phyloP scores from a whole-genome alignment of 179 eudicot genomes.

The Sideroxylon spinosum region DNA sequence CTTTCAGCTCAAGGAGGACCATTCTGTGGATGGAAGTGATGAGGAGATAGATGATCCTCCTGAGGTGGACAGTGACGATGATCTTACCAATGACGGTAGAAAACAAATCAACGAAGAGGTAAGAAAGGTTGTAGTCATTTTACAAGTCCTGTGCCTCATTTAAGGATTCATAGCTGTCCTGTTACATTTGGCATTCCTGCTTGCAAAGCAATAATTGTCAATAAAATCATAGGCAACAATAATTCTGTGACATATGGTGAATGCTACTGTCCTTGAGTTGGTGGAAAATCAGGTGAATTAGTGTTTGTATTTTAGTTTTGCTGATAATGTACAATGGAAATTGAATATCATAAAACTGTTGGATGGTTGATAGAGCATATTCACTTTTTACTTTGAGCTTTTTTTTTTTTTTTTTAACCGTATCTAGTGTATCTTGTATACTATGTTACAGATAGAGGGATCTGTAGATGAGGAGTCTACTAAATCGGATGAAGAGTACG shows the following conservation, averaged over 20 bases:
- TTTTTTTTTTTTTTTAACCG: neutral
- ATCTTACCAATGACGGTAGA: constrained; percentile 46
- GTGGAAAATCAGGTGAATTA: neutral
- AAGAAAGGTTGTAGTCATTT: constrained; percentile 4
- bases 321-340: neutral
- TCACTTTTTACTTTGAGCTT: no score
- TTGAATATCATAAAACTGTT: neutral
- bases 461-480: constrained; percentile 90
- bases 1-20: constrained; percentile 72
- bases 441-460: constrained; percentile 64
- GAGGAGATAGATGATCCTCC: constrained; percentile 80
- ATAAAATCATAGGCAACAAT: neutral
- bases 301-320: neutral
- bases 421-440: neutral
- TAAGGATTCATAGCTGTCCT: neutral
- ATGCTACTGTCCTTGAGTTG: neutral
- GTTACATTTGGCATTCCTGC: no score
- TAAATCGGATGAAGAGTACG: constrained; percentile 88
- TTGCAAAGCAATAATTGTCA: no score
- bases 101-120: constrained; percentile 74
- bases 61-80: constrained; percentile 75
- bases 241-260: neutral
- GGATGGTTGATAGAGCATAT: no score
- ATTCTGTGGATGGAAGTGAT: constrained; percentile 81
- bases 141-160: neutral